Evolutionary conservation across 2,329 filamentous ascomycete species (phyloP).

Genomic region (Apiospora aurea): DNA sequence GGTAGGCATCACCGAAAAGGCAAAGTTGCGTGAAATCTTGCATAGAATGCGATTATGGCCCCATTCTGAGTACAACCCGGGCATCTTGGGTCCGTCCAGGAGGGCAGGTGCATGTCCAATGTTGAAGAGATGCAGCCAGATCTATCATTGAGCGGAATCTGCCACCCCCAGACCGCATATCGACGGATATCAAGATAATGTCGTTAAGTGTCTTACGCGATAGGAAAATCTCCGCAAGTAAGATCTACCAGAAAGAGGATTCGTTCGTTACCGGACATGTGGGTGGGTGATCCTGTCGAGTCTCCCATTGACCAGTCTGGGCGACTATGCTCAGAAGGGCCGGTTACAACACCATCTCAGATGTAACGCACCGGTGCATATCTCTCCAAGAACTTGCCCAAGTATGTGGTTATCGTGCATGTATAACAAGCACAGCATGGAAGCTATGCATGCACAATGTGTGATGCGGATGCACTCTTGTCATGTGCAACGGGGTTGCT

Average conservation of each 20-base stretch:
- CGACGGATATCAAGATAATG: not conserved
- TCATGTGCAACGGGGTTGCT: conserved; percentile 1
- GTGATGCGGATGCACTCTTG: not conserved
- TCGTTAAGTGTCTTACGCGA: conserved; percentile 1
- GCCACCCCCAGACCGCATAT: not conserved
- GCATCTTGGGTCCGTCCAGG: not conserved
- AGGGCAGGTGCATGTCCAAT: conserved; percentile 1
- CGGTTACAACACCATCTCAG: conserved; percentile 4
- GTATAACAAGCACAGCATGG: not conserved
- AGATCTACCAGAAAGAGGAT: not conserved
- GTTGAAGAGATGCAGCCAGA: not conserved
- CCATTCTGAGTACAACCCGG: not conserved
- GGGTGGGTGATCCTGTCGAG: not conserved
- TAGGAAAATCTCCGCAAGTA: conserved; percentile 7
- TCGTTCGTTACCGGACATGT: not conserved
- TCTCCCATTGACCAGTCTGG: not conserved
- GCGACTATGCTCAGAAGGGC: not conserved
- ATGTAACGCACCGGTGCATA: not conserved
- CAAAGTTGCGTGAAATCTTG: not conserved
- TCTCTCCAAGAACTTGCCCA: not conserved
- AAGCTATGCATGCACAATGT: not conserved
- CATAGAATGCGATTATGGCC: not conserved
- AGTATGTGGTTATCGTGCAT: not conserved
- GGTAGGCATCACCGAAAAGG: not conserved
- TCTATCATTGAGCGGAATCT: not conserved